These are phyloP conservation scores for Aspergillus sp. DNA, from an alignment of 2,329 filamentous ascomycete species.

Conservation along the genomic window DNA sequence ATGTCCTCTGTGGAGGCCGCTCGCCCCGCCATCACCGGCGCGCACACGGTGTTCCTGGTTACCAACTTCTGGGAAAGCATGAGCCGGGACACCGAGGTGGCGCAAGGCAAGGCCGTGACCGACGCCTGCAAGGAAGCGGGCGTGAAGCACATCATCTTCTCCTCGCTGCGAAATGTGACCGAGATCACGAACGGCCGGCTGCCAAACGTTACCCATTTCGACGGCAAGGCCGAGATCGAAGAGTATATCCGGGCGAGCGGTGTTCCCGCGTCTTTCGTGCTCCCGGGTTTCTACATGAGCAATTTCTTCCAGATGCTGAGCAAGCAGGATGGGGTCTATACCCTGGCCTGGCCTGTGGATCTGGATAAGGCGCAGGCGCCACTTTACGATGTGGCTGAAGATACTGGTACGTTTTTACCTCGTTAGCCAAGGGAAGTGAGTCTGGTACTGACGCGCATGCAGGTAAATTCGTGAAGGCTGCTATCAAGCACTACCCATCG, in stretches of 20 bases:
- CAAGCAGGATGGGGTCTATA: conserved; percentile 26
- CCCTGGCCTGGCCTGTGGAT: conserved; percentile 23
- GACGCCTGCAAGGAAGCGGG: conserved; percentile 36
- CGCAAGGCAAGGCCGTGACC: conserved; percentile 37
- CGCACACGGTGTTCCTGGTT: conserved; percentile 50
- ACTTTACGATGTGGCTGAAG: conserved; percentile 41
- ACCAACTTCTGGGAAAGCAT: conserved; percentile 41
- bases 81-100: conserved; percentile 22
- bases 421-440: neutral
- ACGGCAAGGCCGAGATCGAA: conserved; percentile 41
- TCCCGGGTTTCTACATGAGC: conserved; percentile 44
- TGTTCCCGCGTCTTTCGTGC: conserved; percentile 40
- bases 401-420: conserved; percentile 11
- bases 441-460: neutral
- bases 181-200: conserved; percentile 34
- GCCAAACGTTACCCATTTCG: conserved; percentile 37
- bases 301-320: conserved; percentile 34
- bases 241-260: conserved; percentile 34
- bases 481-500: conserved; percentile 39
- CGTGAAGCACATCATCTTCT: conserved; percentile 42
- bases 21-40: conserved; percentile 40
- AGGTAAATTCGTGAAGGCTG: conserved; percentile 28
- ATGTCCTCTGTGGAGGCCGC: conserved; percentile 40
- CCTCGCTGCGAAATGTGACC: conserved; percentile 31
- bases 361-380: conserved; percentile 36